Base-by-base conservation (phyloP, 192 early-diverging fungal genomes). In the Glomus cerebriforme region DNA sequence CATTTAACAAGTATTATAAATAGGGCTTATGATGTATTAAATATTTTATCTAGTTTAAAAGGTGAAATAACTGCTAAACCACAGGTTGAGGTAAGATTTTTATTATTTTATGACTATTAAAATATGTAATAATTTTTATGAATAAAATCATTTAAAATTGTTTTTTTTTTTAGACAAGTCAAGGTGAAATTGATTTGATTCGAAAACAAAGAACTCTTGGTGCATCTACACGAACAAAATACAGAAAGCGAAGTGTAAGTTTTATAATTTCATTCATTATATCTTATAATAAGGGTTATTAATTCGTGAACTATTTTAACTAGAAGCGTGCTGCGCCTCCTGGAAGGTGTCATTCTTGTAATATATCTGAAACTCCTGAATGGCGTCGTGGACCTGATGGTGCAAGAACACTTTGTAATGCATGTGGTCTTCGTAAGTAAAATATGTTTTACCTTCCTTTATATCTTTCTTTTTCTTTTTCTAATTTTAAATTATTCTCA, bases 381-480 rank as follows among this genome's bases (percentile, higher is more conserved):
- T 98, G 97, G 97, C 87, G 97, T 37, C 92, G 97, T 19, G 96
- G 97, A 10, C 96, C 96, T 24, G 92, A 93, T 59, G 96, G 96
- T 24, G 92, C 94, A 7, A 86, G 97, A 32, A 97, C 96, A 13
- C 88, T 98, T 26, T 98, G 97, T 86, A 98, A 98, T 85, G 97
- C 96, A 0, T 96, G 97, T 82, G 96, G 96, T 19, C 87, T 94
- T 60, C 93, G 92, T 93, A 89, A 88, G 91, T 91, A 54, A 22
- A 17, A 54, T 78, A 60, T 7, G 1, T 35, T 32, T 22, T 2
- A 19, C 47, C 3, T 29, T 58, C 37, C n/a, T 73, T 69, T 67
- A 17, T 54, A 58, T 79, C 64, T 22, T 68, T 80, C 64, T 22
- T 68, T 59, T 68, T 35, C 26, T 43, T 9, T 7, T 39, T 7